These are phyloP conservation scores for Casuarina glauca DNA, from an alignment of 306 rosid species.

Conservation along the genomic window DNA sequence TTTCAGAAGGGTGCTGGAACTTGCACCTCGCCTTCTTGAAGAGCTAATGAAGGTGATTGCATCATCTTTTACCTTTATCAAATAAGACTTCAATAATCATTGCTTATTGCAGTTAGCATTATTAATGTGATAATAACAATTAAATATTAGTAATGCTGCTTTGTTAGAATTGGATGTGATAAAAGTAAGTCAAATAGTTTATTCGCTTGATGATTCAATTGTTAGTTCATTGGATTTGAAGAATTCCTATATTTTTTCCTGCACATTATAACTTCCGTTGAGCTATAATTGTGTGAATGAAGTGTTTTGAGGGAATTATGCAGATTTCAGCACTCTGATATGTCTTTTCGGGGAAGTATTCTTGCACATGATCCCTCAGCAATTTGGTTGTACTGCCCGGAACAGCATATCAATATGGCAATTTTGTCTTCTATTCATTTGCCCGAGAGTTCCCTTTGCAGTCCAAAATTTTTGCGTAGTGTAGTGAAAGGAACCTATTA, in stretches of 20 bases:
- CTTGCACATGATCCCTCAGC: neutral
- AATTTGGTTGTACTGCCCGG: neutral
- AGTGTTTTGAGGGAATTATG: neutral
- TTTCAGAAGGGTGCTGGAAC: conserved; percentile 82
- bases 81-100: conserved; percentile 11
- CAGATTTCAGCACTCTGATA: neutral
- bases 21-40: conserved; percentile 96
- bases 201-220: neutral
- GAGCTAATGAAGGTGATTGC: conserved; percentile 88
- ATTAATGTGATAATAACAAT: neutral
- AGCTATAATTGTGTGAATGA: neutral
- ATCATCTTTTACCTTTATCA: conserved; percentile 27
- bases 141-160: neutral
- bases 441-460: neutral
- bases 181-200: neutral
- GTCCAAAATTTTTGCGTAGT: neutral
- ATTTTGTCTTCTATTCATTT: neutral
- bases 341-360: neutral
- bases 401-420: neutral
- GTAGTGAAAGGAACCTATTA: neutral
- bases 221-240: neutral
- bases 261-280: neutral
- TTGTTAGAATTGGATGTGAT: neutral
- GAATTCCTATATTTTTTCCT: neutral
- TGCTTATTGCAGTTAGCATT: conserved; percentile 18